These are phyloP conservation scores for Apophysomyces ossiformis DNA, from an alignment of 371 early-diverging fungal genomes.

Conservation along the genomic window DNA sequence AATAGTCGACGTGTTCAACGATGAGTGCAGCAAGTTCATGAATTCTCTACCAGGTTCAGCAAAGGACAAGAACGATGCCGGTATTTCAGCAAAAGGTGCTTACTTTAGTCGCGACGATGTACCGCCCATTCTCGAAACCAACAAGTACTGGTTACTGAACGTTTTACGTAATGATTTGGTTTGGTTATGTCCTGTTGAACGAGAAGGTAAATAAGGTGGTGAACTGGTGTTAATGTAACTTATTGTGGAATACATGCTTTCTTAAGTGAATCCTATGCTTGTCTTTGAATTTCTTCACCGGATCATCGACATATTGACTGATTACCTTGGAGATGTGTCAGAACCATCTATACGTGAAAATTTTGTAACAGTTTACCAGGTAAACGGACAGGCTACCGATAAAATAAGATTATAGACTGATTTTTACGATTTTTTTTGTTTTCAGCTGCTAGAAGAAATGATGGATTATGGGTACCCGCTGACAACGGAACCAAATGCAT, in stretches of 20 bases:
- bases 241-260: background rate
- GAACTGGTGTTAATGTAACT: background rate
- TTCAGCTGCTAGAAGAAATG: conserved; percentile 87
- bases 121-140: conserved; percentile 68
- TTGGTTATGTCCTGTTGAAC: conserved; percentile 73
- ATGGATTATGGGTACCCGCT: conserved; percentile 90
- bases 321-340: conserved; percentile 83
- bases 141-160: conserved; percentile 71
- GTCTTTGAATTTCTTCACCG: conserved; percentile 88
- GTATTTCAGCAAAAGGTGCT: conserved; percentile 40
- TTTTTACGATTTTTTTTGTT: too few species aligned
- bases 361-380: conserved; percentile 92
- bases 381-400: conserved; percentile 19
- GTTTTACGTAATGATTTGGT: conserved; percentile 71
- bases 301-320: conserved; percentile 76
- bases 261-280: conserved; percentile 80
- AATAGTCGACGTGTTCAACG: conserved; percentile 73
- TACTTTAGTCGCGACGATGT: conserved; percentile 64
- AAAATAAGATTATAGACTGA: background rate
- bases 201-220: conserved; percentile 64
- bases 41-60: conserved; percentile 43
- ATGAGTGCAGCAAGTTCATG: conserved; percentile 62
- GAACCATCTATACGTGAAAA: conserved; percentile 88
- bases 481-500: conserved; percentile 85
- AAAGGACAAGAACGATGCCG: conserved; percentile 26